phyloP scores from a whole-genome alignment of 2,329 filamentous ascomycete genomes.

The Mariannaea elegans region DNA sequence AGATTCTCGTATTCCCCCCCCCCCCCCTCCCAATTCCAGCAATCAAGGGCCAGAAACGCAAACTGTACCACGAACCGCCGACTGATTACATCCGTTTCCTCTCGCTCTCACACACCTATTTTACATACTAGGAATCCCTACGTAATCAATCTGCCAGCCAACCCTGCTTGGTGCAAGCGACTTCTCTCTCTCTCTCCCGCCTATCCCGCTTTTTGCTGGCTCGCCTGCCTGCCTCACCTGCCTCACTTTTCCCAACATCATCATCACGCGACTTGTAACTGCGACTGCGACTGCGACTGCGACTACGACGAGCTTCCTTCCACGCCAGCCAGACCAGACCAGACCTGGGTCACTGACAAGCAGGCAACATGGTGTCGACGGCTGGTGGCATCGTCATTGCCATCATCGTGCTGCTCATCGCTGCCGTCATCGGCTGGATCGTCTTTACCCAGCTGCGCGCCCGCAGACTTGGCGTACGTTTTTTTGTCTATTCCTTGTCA shows the following conservation, averaged over 20 bases:
- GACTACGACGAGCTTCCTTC: neutral
- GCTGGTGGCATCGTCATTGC: constrained; percentile 78
- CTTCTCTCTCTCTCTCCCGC: too few species aligned
- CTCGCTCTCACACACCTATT: neutral
- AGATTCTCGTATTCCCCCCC: neutral
- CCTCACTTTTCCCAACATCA: neutral
- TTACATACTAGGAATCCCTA: neutral
- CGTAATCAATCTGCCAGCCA: neutral
- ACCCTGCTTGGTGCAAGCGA: too few species aligned
- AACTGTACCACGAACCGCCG: too few species aligned
- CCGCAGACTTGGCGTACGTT: constrained; percentile 72
- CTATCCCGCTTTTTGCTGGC: neutral
- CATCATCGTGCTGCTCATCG: constrained; percentile 68
- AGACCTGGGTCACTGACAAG: too few species aligned
- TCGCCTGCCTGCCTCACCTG: neutral
- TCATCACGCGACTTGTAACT: neutral
- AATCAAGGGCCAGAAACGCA: too few species aligned
- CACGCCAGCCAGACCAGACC: too few species aligned
- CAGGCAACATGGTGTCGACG: constrained; percentile 61
- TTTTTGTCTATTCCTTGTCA: constrained; percentile 1
- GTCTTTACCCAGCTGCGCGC: constrained; percentile 78
- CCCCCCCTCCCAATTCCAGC: too few species aligned
- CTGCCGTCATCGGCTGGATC: constrained; percentile 71
- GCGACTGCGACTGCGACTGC: neutral
- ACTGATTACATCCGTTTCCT: neutral